Evolutionary conservation across 192 early-diverging fungal species (phyloP).

Genomic region (Helicostylum pulchrum): DNA sequence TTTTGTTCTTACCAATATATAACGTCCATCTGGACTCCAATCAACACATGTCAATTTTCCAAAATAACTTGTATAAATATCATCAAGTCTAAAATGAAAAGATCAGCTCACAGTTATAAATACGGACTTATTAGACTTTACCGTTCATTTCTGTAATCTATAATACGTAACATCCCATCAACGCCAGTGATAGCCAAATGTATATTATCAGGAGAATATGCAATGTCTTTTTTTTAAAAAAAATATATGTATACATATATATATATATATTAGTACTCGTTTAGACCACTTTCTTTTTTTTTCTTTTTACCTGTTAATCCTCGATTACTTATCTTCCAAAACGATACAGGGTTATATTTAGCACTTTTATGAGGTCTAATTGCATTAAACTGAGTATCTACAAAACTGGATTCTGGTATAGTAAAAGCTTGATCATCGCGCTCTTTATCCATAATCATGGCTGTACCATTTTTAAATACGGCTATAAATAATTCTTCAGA

Average conservation of each 20-base stretch:
- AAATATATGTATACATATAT: too few relatives aligned
- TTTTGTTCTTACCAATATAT: slow-evolving; percentile 56
- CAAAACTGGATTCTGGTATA: neutral
- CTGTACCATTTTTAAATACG: slow-evolving; percentile 78
- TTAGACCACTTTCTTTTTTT: neutral
- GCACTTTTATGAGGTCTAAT: slow-evolving; percentile 7
- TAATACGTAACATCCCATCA: slow-evolving; percentile 78
- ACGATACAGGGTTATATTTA: slow-evolving; percentile 30
- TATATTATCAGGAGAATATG: slow-evolving; percentile 82
- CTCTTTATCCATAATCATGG: slow-evolving; percentile 86
- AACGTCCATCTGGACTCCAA: slow-evolving; percentile 92
- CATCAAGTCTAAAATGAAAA: slow-evolving; percentile 51
- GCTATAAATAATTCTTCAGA: slow-evolving; percentile 85
- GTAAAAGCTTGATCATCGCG: slow-evolving; percentile 65
- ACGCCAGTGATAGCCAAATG: slow-evolving; percentile 75
- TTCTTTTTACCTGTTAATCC: slow-evolving; percentile 19
- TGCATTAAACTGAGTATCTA: slow-evolving; percentile 14
- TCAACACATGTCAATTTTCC: slow-evolving; percentile 81
- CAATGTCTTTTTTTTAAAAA: slow-evolving; percentile 54
- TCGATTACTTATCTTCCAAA: slow-evolving; percentile 33
- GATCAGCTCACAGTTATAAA: neutral
- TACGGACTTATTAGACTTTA: slow-evolving; percentile 3
- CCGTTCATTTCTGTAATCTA: slow-evolving; percentile 71
- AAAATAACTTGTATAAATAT: slow-evolving; percentile 82
- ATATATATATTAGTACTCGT: neutral